Conservation (phyloP, 2,329 filamentous ascomycete genomes). For the Cladosporium sp. region DNA sequence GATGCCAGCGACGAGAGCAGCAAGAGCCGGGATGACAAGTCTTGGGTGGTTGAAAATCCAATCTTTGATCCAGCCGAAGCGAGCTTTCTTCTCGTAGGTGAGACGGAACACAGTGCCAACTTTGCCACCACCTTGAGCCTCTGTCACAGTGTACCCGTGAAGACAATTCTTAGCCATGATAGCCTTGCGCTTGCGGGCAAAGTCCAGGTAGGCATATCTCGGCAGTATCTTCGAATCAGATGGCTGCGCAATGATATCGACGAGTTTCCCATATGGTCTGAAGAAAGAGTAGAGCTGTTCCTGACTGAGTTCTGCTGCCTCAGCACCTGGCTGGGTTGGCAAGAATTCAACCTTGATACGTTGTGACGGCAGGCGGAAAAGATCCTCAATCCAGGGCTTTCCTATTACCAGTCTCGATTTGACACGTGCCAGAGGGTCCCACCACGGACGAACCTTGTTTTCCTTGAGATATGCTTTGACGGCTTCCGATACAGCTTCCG, state of each 20-base stretch:
- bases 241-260: constrained; percentile 76
- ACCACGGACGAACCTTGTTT: constrained; percentile 79
- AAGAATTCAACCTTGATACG: constrained; percentile 82
- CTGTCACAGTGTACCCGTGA: constrained; percentile 72
- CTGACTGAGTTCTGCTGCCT: constrained; percentile 74
- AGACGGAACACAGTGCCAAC: constrained; percentile 72
- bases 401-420: constrained; percentile 72
- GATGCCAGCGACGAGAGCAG: constrained; percentile 73
- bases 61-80: constrained; percentile 74
- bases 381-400: constrained; percentile 88
- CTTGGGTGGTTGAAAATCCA: constrained; percentile 84
- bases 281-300: constrained; percentile 85
- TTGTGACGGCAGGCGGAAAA: constrained; percentile 74
- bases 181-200: constrained; percentile 66
- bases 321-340: constrained; percentile 63
- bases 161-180: constrained; percentile 90
- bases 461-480: constrained; percentile 63
- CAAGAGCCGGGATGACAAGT: constrained; percentile 78
- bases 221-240: constrained; percentile 82
- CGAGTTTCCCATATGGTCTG: constrained; percentile 82
- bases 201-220: constrained; percentile 75
- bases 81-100: constrained; percentile 76
- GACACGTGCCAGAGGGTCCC: constrained; percentile 73
- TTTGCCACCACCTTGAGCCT: constrained; percentile 67
- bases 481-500: constrained; percentile 56